Base-by-base conservation (phyloP, 148 eudicot genomes). In the Rhododendron kiyosumense region DNA sequence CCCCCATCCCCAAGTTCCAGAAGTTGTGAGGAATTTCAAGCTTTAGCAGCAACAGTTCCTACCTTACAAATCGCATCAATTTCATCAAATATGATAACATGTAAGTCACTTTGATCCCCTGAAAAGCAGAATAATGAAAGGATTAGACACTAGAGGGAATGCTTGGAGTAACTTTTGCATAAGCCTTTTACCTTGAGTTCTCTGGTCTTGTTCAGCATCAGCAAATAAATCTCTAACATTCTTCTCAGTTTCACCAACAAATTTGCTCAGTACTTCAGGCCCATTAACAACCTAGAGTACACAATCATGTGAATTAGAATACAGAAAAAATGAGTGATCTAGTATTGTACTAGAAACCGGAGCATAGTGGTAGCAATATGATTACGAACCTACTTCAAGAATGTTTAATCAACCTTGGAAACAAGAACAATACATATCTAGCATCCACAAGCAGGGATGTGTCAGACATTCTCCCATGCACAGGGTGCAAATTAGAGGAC, bases 161-260 rank as follows among this genome's bases (percentile, higher is more conserved):
- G 41, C 41, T 51, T 30, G 48, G 74, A 85, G 61, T 79, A 83
- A 83, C 20, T 71, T 3, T 51, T 45, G 67, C 17, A 52, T 38
- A 57, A 38, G 2, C 52, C 30, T 28, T 78, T 65, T 89, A 91
- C 98, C 98, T 92, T 89, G 84, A 83, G 94, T 88, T 91, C 92
- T 95, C 84, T 97, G 99, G 78, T 97, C 99, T 28, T 93, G 92
- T 89, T 97, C 99, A 85, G 99, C 99, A 91, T 97, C 99, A 89
- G 98, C 99, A 93, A 97, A 97, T 85, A 97, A 89, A 91, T 97
- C 98, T 83, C 99, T 93, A 85, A 95, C 97, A 86, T 97, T 97
- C 90, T 97, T 97, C 90, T 97, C 99, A 86, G 99, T 95, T 89
- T 97, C 99, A 88, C 99, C 99, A 91, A 97, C 99, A 91, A 94